Base-by-base conservation (phyloP, 768 basidiomycete genomes). In the Leccinum subgranulosum region DNA sequence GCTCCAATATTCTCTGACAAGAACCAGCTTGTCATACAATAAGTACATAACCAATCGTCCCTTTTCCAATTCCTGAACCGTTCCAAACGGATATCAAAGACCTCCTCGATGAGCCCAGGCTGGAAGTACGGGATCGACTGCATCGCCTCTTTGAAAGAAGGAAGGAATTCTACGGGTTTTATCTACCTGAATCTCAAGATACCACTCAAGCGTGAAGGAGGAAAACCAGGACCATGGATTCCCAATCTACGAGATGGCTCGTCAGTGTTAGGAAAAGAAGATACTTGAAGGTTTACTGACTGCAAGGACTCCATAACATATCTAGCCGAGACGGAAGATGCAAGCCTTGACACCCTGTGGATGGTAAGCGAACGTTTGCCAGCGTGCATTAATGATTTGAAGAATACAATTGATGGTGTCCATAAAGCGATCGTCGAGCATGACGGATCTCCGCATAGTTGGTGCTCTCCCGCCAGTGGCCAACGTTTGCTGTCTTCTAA, bases 41-140 rank as follows among this genome's bases (percentile, higher is more conserved):
- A 21, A 55, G 61, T 57, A 57, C 75, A 76, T n/a, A 74, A 17
- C 64, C 71, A 70, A 28, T 73, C 69, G 17, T 63, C 61, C 43
- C 66, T 67, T 14, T 63, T 49, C 75, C 73, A 74, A 53, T 64
- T 12, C 34, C n/a, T 51, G 60, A 69, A 69, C 17, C 6, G 19
- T n/a, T 48, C 45, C 11, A 60, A 67, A 25, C 60, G 54, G 34
- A 67, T 48, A 47, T 62, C 60, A 51, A 64, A 62, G 3, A 69
- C 17, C 33, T 66, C 65, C 5, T 45, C 45, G 1, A 69, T 49
- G 17, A 61, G 50, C n/a, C n/a, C n/a, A n/a, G n/a, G n/a, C 34
- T 54, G 50, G 25, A 54, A 25, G 19, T 60, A 64, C 6, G 65
- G 46, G 3, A 58, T 60, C 12, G 58, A 54, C 25, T 48, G 34